Evolutionary conservation across 352 stramenopile species (phyloP).

Genomic region (Globisporangium canariense): DNA sequence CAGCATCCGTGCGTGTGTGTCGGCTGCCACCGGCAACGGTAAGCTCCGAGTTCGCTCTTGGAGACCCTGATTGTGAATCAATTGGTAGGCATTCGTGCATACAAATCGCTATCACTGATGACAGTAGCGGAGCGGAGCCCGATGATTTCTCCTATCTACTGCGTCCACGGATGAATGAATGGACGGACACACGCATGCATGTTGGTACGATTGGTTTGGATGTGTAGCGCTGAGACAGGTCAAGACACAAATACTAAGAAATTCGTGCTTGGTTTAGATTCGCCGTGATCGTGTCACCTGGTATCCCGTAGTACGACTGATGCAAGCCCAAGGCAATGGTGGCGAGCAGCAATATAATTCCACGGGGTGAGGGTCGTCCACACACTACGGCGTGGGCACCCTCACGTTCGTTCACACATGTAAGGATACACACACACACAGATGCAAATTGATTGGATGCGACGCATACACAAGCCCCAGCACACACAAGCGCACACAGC

Average conservation of each 20-base stretch:
- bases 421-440: conserved; percentile 6
- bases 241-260: conserved; percentile 63
- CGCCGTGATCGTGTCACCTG: conserved; percentile 61
- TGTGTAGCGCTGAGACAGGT: conserved; percentile 87
- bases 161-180: neutral
- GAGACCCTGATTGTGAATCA: no score
- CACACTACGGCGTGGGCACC: neutral
- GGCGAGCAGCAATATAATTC: conserved; percentile 72
- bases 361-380: conserved; percentile 23
- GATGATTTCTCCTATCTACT: neutral
- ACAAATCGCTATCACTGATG: neutral
- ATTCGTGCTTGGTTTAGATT: conserved; percentile 85
- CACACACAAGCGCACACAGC: neutral
- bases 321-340: conserved; percentile 75
- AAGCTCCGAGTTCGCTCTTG: no score
- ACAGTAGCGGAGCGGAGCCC: neutral
- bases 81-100: neutral
- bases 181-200: neutral
- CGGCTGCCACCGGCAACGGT: no score
- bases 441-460: conserved; percentile 1
- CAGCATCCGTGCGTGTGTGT: no score
- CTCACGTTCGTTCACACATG: conserved; percentile 5
- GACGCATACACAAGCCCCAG: neutral
- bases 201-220: neutral
- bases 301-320: conserved; percentile 82